Evolutionary conservation across 805 yeast genomes (phyloP).

Genomic region (Schizosaccharomyces japonicus): DNA sequence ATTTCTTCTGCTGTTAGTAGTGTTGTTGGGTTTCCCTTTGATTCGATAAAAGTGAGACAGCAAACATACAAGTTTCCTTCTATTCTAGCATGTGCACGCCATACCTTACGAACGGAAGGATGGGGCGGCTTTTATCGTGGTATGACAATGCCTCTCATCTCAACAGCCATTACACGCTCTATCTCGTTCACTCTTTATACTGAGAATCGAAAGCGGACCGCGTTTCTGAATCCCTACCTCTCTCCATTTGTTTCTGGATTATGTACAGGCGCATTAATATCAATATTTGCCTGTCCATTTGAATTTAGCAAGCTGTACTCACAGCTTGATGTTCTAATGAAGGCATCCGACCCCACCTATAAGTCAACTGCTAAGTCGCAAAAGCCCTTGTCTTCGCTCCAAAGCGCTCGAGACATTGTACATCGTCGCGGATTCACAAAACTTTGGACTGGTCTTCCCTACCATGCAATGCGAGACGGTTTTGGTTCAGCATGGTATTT

Average conservation of each 20-base stretch:
- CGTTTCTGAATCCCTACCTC: background rate
- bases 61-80: conserved; percentile 48
- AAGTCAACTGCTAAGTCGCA: background rate
- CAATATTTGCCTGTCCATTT: conserved; percentile 50
- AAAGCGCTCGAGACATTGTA: conserved; percentile 30
- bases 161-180: conserved; percentile 28
- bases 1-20: conserved; percentile 40
- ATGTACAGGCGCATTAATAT: conserved; percentile 32
- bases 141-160: conserved; percentile 12
- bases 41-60: conserved; percentile 67
- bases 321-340: conserved; percentile 31
- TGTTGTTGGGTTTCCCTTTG: conserved; percentile 59
- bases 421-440: conserved; percentile 37
- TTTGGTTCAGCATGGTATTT: conserved; percentile 52
- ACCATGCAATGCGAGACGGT: conserved; percentile 29
- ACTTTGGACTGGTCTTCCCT: conserved; percentile 30
- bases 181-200: conserved; percentile 38
- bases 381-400: conserved; percentile 17
- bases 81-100: conserved; percentile 31
- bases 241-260: conserved; percentile 28
- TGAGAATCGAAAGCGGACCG: conserved; percentile 2
- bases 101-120: conserved; percentile 40
- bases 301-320: conserved; percentile 65
- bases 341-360: conserved; percentile 11
- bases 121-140: conserved; percentile 52